Evolutionary conservation across 257 asterid genomes (phyloP).

Genomic region (Dorcoceras hygrometricum): DNA sequence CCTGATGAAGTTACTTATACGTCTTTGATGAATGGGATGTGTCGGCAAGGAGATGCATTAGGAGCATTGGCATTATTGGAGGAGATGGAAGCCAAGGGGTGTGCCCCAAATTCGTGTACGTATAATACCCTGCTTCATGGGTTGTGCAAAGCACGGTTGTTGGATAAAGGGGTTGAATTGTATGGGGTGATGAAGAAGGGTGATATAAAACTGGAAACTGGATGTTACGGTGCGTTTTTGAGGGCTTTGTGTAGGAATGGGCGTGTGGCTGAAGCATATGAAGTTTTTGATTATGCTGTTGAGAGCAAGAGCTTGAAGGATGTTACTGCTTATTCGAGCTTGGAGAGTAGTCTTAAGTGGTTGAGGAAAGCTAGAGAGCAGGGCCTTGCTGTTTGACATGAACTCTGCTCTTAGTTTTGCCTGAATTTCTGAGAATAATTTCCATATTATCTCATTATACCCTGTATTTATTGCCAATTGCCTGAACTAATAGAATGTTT

Average conservation of each 20-base stretch:
- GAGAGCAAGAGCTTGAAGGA: slow-evolving; percentile 88
- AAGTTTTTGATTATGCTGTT: slow-evolving; percentile 78
- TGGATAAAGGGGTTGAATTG: slow-evolving; percentile 70
- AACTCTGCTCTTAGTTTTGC: slow-evolving; percentile 7
- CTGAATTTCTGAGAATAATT: slow-evolving; percentile 14
- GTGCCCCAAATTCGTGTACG: slow-evolving; percentile 76
- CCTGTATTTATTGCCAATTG: not conserved
- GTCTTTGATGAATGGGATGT: slow-evolving; percentile 96
- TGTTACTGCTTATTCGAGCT: slow-evolving; percentile 71
- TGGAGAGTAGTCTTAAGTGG: slow-evolving; percentile 85
- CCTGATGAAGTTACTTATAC: slow-evolving; percentile 87
- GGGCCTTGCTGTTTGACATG: slow-evolving; percentile 54
- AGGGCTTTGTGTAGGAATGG: slow-evolving; percentile 76
- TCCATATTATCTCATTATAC: not conserved
- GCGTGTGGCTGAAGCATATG: slow-evolving; percentile 85
- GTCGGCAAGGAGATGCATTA: slow-evolving; percentile 65
- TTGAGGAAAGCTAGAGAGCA: slow-evolving; percentile 77
- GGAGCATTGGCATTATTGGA: slow-evolving; percentile 70
- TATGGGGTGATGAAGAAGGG: slow-evolving; percentile 66
- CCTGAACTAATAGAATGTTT: not conserved
- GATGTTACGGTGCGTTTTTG: slow-evolving; percentile 71
- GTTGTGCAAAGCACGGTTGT: slow-evolving; percentile 66
- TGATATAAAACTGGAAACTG: slow-evolving; percentile 62
- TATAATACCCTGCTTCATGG: slow-evolving; percentile 88
- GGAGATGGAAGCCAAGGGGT: slow-evolving; percentile 76